Evolutionary conservation across 176 grass and related monocot species (phyloP), one percentile per base, ranked within the genome.

Genomic region (Raddia distichophylla): DNA sequence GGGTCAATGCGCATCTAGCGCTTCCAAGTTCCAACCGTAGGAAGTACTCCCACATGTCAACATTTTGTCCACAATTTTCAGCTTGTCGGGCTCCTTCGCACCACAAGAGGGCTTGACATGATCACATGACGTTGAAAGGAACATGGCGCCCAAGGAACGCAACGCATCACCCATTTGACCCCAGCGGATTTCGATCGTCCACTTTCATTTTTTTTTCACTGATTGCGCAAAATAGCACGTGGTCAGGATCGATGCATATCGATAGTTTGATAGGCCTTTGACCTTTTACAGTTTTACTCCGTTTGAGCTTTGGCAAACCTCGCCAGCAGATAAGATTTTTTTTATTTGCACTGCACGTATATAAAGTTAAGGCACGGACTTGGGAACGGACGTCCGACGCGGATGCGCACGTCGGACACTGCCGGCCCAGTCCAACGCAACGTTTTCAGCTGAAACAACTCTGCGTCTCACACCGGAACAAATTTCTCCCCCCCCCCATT

Each of bases 231-330:
- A 19, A 40, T 35, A 60, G 65, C 70, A 18, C 74, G 70, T 70
- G 60, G 45, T 44, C 19, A 49, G 33, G 9, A 44, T 16, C 20
- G 10, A 20, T 8, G 16, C 18, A 1, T 4, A 61, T 4, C 20
- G 7, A 13, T 7, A 42, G 18, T 53, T 53, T 54, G 80, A 74
- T 74, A 65, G 74, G 48, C 2, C 13, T 64, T 64, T 83, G 69
- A 74, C 80, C 80, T 64, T 82, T 11, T 63, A 35, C 34, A 69
- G 69, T 64, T 82, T 11, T 63, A 35, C 34, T 15, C 76, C 47
- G 2, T 8, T 51, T 47, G 60, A 13, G n/a, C 16, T 53, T 42
- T 55, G 22, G 11, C 6, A 8, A 67, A 53, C 1, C 32, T 67
- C 62, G 3, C 11, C 8, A 20, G 20, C 62, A 42, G 16, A 20